Evolutionary conservation across 2,329 filamentous ascomycete species (phyloP).

Genomic region (Neonectria faginata): DNA sequence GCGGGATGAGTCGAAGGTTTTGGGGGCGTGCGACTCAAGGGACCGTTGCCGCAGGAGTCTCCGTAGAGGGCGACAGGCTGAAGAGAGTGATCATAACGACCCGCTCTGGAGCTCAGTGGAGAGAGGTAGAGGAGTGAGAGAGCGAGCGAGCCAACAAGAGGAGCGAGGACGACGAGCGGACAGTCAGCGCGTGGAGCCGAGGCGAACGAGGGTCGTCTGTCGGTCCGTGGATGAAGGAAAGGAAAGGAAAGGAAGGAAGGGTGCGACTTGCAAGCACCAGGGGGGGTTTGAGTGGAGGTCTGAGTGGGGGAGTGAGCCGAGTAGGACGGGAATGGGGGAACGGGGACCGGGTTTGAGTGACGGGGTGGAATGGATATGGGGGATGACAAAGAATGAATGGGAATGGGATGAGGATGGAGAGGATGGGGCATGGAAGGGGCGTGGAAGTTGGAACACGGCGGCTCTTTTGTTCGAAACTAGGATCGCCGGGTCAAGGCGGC

Average conservation of each 20-base stretch:
- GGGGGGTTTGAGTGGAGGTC: slow-evolving; percentile 32
- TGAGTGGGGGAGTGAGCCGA: slow-evolving; percentile 43
- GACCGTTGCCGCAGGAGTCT: slow-evolving; percentile 48
- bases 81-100: slow-evolving; percentile 53
- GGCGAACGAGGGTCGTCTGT: slow-evolving; percentile 40
- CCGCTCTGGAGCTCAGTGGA: slow-evolving; percentile 49
- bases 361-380: slow-evolving; percentile 29
- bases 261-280: slow-evolving; percentile 24
- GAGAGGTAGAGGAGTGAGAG: slow-evolving; percentile 41
- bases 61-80: slow-evolving; percentile 49
- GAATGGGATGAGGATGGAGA: too few species aligned
- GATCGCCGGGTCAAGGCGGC: slow-evolving; percentile 43
- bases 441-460: slow-evolving; percentile 40
- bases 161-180: slow-evolving; percentile 36
- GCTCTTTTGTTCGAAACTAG: slow-evolving; percentile 47
- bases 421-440: slow-evolving; percentile 36
- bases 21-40: slow-evolving; percentile 45
- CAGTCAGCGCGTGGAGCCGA: slow-evolving; percentile 45
- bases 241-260: slow-evolving; percentile 33
- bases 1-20: slow-evolving; percentile 37
- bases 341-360: slow-evolving; percentile 12
- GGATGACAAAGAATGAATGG: too few species aligned
- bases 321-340: slow-evolving; percentile 31
- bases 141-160: slow-evolving; percentile 43
- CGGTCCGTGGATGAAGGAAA: slow-evolving; percentile 37